phyloP scores from a whole-genome alignment of 1,284 basidiomycete genomes.

The Fomitopsis schrenkii region DNA sequence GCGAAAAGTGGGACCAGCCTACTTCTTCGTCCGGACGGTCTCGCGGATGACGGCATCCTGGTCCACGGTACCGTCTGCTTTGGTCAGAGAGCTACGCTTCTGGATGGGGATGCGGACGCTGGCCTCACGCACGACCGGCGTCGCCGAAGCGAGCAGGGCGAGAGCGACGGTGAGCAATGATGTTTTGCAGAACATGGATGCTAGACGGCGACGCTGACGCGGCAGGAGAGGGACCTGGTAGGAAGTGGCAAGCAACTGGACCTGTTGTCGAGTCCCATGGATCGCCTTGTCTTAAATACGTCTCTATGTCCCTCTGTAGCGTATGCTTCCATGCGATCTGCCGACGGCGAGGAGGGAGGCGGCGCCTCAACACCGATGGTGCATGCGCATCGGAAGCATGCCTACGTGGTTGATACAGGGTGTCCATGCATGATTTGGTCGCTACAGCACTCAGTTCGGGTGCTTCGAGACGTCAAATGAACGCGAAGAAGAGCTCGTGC shows the following conservation, averaged over 20 bases:
- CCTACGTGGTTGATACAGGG: no score
- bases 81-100: conserved; percentile 18
- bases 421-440: not conserved
- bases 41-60: conserved; percentile 12
- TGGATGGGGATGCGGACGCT: conserved; percentile 17
- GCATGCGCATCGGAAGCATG: not conserved
- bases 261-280: not conserved
- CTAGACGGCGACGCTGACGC: not conserved
- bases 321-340: not conserved
- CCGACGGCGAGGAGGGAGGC: not conserved
- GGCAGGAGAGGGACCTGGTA: not conserved
- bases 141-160: conserved; percentile 17
- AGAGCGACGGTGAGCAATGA: conserved; percentile 18
- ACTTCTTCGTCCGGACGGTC: conserved; percentile 18
- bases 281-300: not conserved
- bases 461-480: not conserved
- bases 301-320: not conserved
- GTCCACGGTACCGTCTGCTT: conserved; percentile 22
- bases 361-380: not conserved
- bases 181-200: conserved; percentile 21
- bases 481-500: not conserved
- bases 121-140: conserved; percentile 9
- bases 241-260: not conserved
- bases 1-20: not conserved
- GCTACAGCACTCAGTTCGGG: not conserved